phyloP scores from a whole-genome alignment of 768 basidiomycete genomes.

The Calocybe indica region DNA sequence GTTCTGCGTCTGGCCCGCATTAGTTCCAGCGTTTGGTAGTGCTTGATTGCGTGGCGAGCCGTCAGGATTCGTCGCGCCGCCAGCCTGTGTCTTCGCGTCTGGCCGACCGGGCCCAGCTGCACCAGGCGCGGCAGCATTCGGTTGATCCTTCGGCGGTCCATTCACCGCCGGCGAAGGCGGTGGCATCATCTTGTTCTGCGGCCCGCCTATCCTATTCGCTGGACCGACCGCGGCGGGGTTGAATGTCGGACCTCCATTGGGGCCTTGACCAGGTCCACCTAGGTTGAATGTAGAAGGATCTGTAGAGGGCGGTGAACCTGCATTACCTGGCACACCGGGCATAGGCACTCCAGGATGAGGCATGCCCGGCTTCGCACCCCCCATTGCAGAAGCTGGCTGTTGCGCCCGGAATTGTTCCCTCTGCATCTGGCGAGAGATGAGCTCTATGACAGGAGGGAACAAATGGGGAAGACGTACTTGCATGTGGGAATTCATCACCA shows the following conservation, averaged over 20 bases:
- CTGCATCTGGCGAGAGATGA: conserved; percentile 10
- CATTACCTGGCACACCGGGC: conserved; percentile 23
- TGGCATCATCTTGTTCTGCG: conserved; percentile 39
- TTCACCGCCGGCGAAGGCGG: conserved; percentile 46
- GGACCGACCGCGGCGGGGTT: conserved; percentile 12
- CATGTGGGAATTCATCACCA: conserved; percentile 31
- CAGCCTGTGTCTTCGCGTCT: no score
- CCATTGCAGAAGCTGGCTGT: conserved; percentile 6
- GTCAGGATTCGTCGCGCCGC: background rate
- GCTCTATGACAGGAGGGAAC: background rate
- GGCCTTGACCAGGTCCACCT: conserved; percentile 22
- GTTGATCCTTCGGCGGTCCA: conserved; percentile 18
- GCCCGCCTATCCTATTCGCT: conserved; percentile 1
- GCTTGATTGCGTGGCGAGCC: conserved; percentile 10
- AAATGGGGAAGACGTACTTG: conserved; percentile 17
- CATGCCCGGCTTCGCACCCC: conserved; percentile 16
- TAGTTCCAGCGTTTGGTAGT: conserved; percentile 25
- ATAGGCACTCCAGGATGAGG: conserved; percentile 21
- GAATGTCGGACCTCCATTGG: conserved; percentile 22
- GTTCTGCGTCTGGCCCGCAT: conserved; percentile 15
- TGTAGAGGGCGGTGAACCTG: conserved; percentile 38
- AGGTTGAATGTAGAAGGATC: conserved; percentile 36
- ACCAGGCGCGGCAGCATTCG: no score
- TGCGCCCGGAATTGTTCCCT: conserved; percentile 10
- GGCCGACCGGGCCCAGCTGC: no score